Conservation (phyloP, 192 early-diverging fungal species). For the Rhizoclosmatium globosum region DNA sequence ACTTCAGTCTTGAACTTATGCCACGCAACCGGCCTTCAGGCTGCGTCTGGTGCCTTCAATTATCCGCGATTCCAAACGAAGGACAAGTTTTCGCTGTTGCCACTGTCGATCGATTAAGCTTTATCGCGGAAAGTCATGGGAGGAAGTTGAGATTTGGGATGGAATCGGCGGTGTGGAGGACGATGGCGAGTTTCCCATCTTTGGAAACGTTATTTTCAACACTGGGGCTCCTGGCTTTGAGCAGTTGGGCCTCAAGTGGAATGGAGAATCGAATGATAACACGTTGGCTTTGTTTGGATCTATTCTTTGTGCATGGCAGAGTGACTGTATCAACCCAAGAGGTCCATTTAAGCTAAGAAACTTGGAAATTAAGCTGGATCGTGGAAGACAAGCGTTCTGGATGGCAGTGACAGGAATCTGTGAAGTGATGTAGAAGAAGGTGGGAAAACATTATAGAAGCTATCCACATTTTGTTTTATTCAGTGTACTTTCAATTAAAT, state of each 20-base stretch:
- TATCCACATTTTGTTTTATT: not conserved
- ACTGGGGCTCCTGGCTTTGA: not conserved
- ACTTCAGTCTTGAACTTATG: not conserved
- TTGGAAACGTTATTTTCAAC: not conserved
- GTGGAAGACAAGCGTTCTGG: not conserved
- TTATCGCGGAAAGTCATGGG: constrained; percentile 36
- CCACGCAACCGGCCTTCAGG: not conserved
- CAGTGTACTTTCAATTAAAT: not conserved
- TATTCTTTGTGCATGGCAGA: not conserved
- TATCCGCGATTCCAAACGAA: constrained; percentile 48
- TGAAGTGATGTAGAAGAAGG: constrained; percentile 4
- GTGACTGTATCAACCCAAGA: not conserved
- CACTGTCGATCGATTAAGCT: constrained; percentile 43
- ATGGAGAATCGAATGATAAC: not conserved
- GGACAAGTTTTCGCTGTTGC: not conserved
- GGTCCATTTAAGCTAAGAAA: not conserved
- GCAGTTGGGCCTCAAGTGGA: not conserved
- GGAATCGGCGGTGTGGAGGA: not conserved
- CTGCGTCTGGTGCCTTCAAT: not conserved
- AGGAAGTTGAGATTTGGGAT: not conserved
- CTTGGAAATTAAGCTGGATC: not conserved
- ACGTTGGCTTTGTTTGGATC: not conserved
- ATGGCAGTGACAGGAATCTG: constrained; percentile 2
- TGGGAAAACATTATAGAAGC: not conserved
- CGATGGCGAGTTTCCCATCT: constrained; percentile 6